A percentile compares a stretch with the other conserved stretches of the same genome.
These are phyloP conservation scores for Barnettozyma siamensis DNA, from an alignment of 805 yeast genomes.

Conservation along the genomic window DNA sequence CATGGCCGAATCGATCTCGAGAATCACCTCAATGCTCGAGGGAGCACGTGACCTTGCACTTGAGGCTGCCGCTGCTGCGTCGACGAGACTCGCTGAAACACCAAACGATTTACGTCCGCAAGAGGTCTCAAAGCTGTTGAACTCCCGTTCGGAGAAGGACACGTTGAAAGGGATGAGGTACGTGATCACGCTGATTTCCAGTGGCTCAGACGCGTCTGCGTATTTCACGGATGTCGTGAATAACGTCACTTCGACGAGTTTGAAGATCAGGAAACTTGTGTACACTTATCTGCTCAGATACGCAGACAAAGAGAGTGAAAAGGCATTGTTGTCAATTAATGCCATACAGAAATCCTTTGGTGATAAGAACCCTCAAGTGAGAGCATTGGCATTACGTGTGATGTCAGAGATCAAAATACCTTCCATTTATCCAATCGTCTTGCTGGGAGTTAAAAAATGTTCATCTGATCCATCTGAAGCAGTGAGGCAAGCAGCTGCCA, in stretches of 20 bases:
- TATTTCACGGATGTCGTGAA: slow-evolving; percentile 86
- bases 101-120: slow-evolving; percentile 51
- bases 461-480: slow-evolving; percentile 64
- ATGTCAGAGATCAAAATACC: slow-evolving; percentile 79
- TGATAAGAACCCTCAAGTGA: slow-evolving; percentile 60
- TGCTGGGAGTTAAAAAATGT: slow-evolving; percentile 66
- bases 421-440: slow-evolving; percentile 73
- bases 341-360: slow-evolving; percentile 80
- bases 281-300: slow-evolving; percentile 67
- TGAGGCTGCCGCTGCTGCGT: slow-evolving; percentile 79
- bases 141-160: slow-evolving; percentile 64
- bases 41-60: slow-evolving; percentile 74
- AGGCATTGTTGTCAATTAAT: slow-evolving; percentile 85
- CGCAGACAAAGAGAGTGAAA: slow-evolving; percentile 81
- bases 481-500: slow-evolving; percentile 76
- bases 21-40: slow-evolving; percentile 67
- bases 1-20: slow-evolving; percentile 55
- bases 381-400: slow-evolving; percentile 73
- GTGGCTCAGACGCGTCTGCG: slow-evolving; percentile 31
- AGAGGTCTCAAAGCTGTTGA: slow-evolving; percentile 61
- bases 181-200: slow-evolving; percentile 40
- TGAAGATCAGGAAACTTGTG: slow-evolving; percentile 68
- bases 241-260: slow-evolving; percentile 64
- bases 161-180: slow-evolving; percentile 54
- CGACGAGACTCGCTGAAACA: slow-evolving; percentile 58